Base-by-base conservation (phyloP, 257 asterid genomes). In the Gynochthodes officinalis region DNA sequence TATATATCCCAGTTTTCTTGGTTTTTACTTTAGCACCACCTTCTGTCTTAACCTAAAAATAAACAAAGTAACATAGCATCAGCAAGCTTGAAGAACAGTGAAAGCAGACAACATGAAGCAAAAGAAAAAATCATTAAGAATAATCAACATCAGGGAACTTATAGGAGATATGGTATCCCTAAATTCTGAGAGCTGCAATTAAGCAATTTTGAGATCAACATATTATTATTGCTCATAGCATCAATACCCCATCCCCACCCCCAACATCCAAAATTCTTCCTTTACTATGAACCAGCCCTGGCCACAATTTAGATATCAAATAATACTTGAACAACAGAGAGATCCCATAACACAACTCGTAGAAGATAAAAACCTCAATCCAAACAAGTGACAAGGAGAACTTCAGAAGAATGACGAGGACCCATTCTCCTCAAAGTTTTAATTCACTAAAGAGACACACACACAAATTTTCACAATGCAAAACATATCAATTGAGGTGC, bases 11-110 rank as follows among this genome's bases (percentile, higher is more conserved):
- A 19, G 85, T 87, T 79, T 86, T 94, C 81, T 78, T 83, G 65
- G 89, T 80, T 63, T 74, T 91, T 74, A 71, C 61, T 84, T 87
- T 91, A 21, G 90, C 86, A 50, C 98, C 99, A 33, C 95, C 87
- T 90, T 94, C 99, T 13, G 90, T 87, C 85, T 88, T 91, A 62
- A 91, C 86, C 99, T 94, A 84, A 80, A 80, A 60, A 60, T 16
- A 63, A 14, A 75, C 58, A 86, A 80, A 63, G 75, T 4, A 42
- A 40, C 49, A 77, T 50, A 63, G 67, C 54, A 59, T 53, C 46
- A 68, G 39, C 57, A 35, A 66, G 66, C 30, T 53, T 16, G 46
- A 57, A 53, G 40, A 44, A 43, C 78, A 42, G 70, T 57, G 58
- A 44, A 73, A n/a, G 35, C 19, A 65, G 2, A 46, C n/a, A 12